Conservation (phyloP, 345 rosid species). For the Camelina neglecta region DNA sequence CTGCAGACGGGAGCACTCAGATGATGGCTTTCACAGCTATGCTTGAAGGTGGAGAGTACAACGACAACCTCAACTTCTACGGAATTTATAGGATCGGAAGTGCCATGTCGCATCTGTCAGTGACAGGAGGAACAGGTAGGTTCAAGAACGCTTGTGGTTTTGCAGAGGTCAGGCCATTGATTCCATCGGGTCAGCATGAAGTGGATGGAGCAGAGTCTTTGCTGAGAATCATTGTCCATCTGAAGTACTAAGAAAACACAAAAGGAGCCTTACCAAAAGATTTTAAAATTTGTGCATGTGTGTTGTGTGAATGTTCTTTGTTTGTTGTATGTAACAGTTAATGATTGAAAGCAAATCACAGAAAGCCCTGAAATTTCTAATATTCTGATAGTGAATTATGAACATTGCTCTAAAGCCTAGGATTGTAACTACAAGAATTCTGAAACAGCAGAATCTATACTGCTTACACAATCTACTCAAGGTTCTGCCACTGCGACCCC, state of each 20-base stretch:
- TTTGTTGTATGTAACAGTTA: slow-evolving; percentile 32
- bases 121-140: slow-evolving; percentile 92
- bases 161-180: slow-evolving; percentile 75
- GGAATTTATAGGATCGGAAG: slow-evolving; percentile 78
- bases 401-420: slow-evolving; percentile 7
- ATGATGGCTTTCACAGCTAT: slow-evolving; percentile 95
- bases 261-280: slow-evolving; percentile 19
- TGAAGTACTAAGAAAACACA: slow-evolving; percentile 42
- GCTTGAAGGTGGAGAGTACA: slow-evolving; percentile 93
- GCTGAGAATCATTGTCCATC: slow-evolving; percentile 70
- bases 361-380: slow-evolving; percentile 7
- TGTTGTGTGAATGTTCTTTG: slow-evolving; percentile 32
- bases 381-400: not conserved
- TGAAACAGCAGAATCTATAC: not conserved
- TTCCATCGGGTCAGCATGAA: slow-evolving; percentile 74
- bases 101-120: slow-evolving; percentile 73
- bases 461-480: slow-evolving; percentile 6
- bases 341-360: slow-evolving; percentile 21
- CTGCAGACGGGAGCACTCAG: slow-evolving; percentile 82
- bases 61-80: slow-evolving; percentile 87
- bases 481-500: not conserved
- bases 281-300: slow-evolving; percentile 29
- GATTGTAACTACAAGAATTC: not conserved
- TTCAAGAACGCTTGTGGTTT: slow-evolving; percentile 66
- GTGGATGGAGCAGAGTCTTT: slow-evolving; percentile 80